Evolutionary conservation across 140 eudicot genomes (phyloP).

Genomic region (Anethum foeniculum): DNA sequence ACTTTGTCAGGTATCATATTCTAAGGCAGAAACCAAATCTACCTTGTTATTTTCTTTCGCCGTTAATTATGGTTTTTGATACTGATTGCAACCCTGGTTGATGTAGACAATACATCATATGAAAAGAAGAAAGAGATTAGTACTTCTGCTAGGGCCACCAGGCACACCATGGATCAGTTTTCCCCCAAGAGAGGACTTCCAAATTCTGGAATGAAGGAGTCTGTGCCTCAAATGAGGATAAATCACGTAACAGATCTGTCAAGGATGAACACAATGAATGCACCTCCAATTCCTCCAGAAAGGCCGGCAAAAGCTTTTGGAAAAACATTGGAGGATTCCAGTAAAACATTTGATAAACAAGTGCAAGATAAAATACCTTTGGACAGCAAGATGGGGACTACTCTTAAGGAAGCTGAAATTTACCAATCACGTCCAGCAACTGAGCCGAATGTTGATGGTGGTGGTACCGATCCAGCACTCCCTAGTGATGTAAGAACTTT

Average conservation of each 20-base stretch:
- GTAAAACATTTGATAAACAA: conserved; percentile 32
- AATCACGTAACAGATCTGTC: conserved; percentile 29
- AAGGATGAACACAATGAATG: conserved; percentile 29
- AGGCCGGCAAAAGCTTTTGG: conserved; percentile 33
- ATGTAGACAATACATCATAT: conserved; percentile 22
- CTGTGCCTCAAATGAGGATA: conserved; percentile 27
- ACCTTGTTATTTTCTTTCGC: conserved; percentile 5
- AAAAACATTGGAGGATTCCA: conserved; percentile 44
- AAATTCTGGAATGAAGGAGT: conserved; percentile 35
- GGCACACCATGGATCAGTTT: conserved; percentile 31
- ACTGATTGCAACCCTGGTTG: conserved; percentile 23
- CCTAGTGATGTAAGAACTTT: conserved; percentile 60
- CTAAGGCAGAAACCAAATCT: not conserved
- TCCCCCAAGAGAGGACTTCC: conserved; percentile 28
- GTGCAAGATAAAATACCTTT: conserved; percentile 25
- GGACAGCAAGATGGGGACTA: conserved; percentile 32
- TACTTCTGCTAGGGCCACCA: conserved; percentile 7
- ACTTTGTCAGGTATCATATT: conserved; percentile 58
- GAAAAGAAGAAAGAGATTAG: conserved; percentile 34
- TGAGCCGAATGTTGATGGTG: conserved; percentile 27
- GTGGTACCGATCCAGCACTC: conserved; percentile 50
- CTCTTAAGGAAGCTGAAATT: conserved; percentile 27
- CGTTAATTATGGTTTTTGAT: conserved; percentile 14
- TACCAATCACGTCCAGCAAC: conserved; percentile 26
- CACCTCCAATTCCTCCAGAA: conserved; percentile 32